Conservation (phyloP, 1,284 basidiomycete species). For the Ustanciosporium gigantosporum region DNA sequence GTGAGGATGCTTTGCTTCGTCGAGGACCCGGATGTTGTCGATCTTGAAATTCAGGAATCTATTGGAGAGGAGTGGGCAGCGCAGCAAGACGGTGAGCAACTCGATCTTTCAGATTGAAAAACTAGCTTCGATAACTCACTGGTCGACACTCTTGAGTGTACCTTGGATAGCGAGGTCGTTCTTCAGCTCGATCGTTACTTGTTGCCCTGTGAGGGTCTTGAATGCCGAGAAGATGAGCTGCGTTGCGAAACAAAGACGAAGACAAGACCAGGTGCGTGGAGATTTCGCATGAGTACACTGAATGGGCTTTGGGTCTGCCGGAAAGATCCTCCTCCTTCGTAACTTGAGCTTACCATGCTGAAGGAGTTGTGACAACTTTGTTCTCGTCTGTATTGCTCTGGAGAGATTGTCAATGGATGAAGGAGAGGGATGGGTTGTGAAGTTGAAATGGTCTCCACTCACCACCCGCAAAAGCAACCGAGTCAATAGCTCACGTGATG, state of each 20-base stretch:
- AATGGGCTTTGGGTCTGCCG: no score
- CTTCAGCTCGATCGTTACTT: conserved; percentile 90
- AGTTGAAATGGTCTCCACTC: no score
- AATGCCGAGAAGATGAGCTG: conserved; percentile 97
- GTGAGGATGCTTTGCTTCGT: conserved; percentile 91
- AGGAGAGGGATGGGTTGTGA: no score
- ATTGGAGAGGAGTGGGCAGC: not conserved
- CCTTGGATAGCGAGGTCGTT: conserved; percentile 98
- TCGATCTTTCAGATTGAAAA: not conserved
- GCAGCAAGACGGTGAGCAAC: not conserved
- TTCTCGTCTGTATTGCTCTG: no score
- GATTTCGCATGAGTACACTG: no score
- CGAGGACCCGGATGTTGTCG: conserved; percentile 89
- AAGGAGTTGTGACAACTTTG: no score
- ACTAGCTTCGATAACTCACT: conserved; percentile 64
- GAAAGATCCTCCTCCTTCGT: no score
- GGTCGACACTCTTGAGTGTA: conserved; percentile 94
- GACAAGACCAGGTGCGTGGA: no score
- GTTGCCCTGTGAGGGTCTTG: conserved; percentile 97
- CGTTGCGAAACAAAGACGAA: not conserved
- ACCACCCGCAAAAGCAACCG: no score
- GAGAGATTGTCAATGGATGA: no score
- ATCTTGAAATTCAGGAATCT: conserved; percentile 91
- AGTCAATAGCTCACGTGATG: no score
- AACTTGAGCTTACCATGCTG: no score